These are phyloP conservation scores for Plasmodium gonderi DNA, from an alignment of 169 alveolate species.

Conservation along the genomic window DNA sequence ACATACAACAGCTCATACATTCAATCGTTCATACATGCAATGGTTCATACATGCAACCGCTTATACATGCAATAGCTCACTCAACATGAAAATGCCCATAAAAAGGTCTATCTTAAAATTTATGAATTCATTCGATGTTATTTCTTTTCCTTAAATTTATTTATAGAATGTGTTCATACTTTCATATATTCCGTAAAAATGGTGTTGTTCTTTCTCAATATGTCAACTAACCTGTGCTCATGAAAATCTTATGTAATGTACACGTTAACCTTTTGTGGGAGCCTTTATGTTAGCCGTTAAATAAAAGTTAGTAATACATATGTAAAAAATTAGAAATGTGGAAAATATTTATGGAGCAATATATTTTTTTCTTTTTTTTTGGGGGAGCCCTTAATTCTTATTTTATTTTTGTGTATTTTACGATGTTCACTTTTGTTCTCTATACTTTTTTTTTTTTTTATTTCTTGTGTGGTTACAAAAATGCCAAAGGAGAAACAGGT, in stretches of 20 bases:
- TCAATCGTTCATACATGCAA: not conserved
- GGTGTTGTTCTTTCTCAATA: too few relatives aligned
- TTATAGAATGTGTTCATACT: not conserved
- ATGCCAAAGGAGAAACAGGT: not conserved
- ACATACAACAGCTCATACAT: too few relatives aligned
- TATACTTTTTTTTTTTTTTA: not conserved
- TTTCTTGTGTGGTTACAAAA: constrained; percentile 3
- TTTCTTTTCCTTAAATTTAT: not conserved
- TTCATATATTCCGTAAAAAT: not conserved
- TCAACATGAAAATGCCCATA: not conserved
- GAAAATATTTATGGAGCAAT: not conserved
- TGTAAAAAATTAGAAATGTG: not conserved
- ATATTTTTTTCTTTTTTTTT: not conserved
- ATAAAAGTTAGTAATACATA: not conserved
- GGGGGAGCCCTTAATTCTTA: not conserved
- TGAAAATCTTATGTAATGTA: too few relatives aligned
- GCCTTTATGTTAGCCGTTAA: not conserved
- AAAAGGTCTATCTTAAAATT: not conserved
- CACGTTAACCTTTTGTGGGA: too few relatives aligned
- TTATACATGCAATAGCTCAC: not conserved
- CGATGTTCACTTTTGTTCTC: not conserved
- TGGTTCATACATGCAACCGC: not conserved
- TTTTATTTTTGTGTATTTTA: not conserved
- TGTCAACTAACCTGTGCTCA: too few relatives aligned
- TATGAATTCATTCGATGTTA: not conserved